Conservation (phyloP, 129 eudicot species). For the Scalesia atractyloides region DNA sequence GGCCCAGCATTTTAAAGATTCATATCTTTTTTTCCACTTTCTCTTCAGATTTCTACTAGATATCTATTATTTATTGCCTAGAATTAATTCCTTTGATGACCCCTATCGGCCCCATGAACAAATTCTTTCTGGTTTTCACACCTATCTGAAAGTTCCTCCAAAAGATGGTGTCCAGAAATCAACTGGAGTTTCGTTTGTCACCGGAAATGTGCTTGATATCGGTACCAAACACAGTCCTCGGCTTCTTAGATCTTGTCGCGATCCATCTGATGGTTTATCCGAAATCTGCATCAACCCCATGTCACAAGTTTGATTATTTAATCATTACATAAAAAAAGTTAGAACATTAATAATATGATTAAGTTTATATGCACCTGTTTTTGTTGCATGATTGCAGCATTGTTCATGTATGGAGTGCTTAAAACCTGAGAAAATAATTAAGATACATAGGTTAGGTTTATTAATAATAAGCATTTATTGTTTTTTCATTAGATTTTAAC, state of each 20-base stretch:
- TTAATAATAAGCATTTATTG: background rate
- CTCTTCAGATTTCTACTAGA: slow-evolving; percentile 30
- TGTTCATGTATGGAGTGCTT: slow-evolving; percentile 90
- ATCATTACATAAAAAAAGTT: background rate
- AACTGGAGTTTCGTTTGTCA: slow-evolving; percentile 78
- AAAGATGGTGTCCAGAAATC: slow-evolving; percentile 99
- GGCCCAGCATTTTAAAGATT: slow-evolving; percentile 50
- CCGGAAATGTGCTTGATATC: slow-evolving; percentile 84
- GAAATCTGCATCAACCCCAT: slow-evolving; percentile 35
- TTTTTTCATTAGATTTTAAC: background rate
- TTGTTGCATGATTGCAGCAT: slow-evolving; percentile 66
- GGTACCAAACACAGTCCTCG: slow-evolving; percentile 95
- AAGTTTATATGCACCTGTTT: slow-evolving; percentile 49
- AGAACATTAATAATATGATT: background rate
- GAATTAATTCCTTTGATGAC: slow-evolving; percentile 36
- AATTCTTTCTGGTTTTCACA: slow-evolving; percentile 34
- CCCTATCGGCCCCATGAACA: slow-evolving; percentile 29
- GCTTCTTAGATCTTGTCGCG: slow-evolving; percentile 70
- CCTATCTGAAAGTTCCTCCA: slow-evolving; percentile 82
- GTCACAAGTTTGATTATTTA: background rate
- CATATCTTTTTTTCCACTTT: slow-evolving; percentile 37
- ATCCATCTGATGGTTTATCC: slow-evolving; percentile 55
- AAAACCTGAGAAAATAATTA: slow-evolving; percentile 52
- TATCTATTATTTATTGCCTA: slow-evolving; percentile 28
- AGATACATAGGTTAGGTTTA: slow-evolving; percentile 12